Conservation (phyloP, 148 eudicot genomes). For the Chenopodium formosanum region DNA sequence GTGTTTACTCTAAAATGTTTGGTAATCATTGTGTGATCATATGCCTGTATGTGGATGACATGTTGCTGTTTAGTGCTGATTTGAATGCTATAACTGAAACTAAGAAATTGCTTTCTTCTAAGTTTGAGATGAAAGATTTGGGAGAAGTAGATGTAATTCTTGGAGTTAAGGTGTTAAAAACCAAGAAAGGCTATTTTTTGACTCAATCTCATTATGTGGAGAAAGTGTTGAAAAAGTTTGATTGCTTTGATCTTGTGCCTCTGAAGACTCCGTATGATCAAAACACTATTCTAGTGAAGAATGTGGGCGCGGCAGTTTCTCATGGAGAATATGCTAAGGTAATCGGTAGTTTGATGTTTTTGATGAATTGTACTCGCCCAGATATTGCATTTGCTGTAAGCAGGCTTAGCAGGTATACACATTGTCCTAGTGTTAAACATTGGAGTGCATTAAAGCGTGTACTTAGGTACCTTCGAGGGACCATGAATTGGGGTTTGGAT, state of each 20-base stretch:
- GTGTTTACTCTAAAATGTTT: background rate
- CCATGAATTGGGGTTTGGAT: too few species aligned
- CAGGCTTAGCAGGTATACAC: background rate
- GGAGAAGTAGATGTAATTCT: constrained; percentile 7
- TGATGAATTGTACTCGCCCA: too few species aligned
- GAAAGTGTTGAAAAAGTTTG: background rate
- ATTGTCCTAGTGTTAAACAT: background rate
- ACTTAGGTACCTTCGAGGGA: too few species aligned
- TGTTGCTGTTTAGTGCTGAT: background rate
- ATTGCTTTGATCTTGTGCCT: background rate
- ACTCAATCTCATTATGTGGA: background rate
- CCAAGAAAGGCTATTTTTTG: background rate
- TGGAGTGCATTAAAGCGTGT: too few species aligned
- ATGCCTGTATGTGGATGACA: background rate
- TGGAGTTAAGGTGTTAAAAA: background rate
- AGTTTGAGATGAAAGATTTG: too few species aligned
- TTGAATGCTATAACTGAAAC: too few species aligned
- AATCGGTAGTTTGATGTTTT: too few species aligned
- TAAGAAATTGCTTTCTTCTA: too few species aligned
- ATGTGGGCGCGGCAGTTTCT: background rate
- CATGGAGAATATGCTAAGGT: background rate
- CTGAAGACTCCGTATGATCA: background rate
- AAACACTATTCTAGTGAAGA: background rate
- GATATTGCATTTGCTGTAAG: background rate
- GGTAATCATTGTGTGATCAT: background rate